Evolutionary conservation across 129 eudicot species (phyloP), one percentile per base, ranked within the genome.

Genomic region (Artemisia tridentata): DNA sequence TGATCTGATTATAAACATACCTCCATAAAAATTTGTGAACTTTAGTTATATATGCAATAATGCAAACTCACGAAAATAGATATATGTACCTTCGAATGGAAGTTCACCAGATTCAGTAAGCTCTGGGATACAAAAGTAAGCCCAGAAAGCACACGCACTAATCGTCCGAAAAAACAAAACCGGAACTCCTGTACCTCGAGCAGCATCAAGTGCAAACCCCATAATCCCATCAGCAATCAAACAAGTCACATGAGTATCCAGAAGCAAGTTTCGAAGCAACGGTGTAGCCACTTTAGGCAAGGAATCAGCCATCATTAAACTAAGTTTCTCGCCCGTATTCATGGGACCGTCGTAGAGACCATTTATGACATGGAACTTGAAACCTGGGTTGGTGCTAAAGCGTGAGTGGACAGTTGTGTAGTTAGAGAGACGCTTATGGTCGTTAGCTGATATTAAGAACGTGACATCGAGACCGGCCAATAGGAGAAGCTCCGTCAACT

Each of bases 131-230:
- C 80, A 74, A 49, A 86, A 83, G 59, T 67, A 81, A 49, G 84
- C 71, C 95, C 97, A 87, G 58, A 91, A 68, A 38, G 86, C 74
- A 58, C 84, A 80, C 25, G 86, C 84, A 47, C 95, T 81, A 29
- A 87, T 60, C 5, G 97, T 87, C 31, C 80, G 67, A 5, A 87
- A 84, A 56, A 63, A 81, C 27, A 85, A 7, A 1, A 91, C 54
- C 0, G 95, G 86, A 75, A 91, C 74, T 31, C 95, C 88, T 45
- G 81, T 61, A 68, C 85, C 85, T 20, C 50, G 6, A 1, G 89
- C 72, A 19, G 73, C 88, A 31, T 83, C 88, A 34, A 75, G 27
- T 2, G 87, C 8, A 76, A 80, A 83, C 1, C 72, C 80, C 54
- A 75, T 55, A 12, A 81, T 60, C 59, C 97, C 97, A 65, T 87